Conservation (phyloP, 2,329 filamentous ascomycete species). For the Leptosphaerulina australis region DNA sequence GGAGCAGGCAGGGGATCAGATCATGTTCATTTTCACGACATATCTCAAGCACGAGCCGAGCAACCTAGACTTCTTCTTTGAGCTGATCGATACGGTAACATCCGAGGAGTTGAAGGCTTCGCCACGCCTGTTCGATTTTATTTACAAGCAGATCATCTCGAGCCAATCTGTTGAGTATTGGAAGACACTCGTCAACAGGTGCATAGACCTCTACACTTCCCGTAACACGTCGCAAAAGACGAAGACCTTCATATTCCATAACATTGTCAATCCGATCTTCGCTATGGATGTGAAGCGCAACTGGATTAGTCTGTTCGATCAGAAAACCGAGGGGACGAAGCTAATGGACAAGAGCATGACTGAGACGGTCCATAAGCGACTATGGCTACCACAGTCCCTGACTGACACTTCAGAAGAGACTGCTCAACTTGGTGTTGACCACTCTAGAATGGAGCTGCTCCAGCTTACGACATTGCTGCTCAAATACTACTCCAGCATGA, state of each 20-base stretch:
- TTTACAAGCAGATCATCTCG: conserved; percentile 83
- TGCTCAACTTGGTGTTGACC: conserved; percentile 84
- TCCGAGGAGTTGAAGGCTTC: conserved; percentile 80
- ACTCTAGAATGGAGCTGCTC: conserved; percentile 92
- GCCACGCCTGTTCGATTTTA: conserved; percentile 76
- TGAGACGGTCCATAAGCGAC: conserved; percentile 85
- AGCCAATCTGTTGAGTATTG: conserved; percentile 86
- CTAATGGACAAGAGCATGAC: conserved; percentile 87
- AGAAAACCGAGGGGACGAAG: conserved; percentile 64
- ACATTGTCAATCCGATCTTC: conserved; percentile 93
- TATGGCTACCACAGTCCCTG: conserved; percentile 86
- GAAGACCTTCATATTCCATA: conserved; percentile 89
- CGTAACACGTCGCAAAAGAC: conserved; percentile 82
- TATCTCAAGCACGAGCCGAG: conserved; percentile 76
- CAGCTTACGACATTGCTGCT: conserved; percentile 94
- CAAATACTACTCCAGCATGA: conserved; percentile 87
- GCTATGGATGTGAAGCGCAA: conserved; percentile 93
- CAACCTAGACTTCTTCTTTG: conserved; percentile 83
- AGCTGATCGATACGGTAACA: conserved; percentile 82
- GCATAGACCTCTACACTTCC: conserved; percentile 83
- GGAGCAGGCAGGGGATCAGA: conserved; percentile 85
- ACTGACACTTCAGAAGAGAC: conserved; percentile 83
- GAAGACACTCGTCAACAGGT: conserved; percentile 79
- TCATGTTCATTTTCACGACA: conserved; percentile 83
- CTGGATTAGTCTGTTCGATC: conserved; percentile 63